These are phyloP conservation scores for Suzukiozyma palmioleophila DNA, from an alignment of 1,139 yeast species.

Conservation along the genomic window DNA sequence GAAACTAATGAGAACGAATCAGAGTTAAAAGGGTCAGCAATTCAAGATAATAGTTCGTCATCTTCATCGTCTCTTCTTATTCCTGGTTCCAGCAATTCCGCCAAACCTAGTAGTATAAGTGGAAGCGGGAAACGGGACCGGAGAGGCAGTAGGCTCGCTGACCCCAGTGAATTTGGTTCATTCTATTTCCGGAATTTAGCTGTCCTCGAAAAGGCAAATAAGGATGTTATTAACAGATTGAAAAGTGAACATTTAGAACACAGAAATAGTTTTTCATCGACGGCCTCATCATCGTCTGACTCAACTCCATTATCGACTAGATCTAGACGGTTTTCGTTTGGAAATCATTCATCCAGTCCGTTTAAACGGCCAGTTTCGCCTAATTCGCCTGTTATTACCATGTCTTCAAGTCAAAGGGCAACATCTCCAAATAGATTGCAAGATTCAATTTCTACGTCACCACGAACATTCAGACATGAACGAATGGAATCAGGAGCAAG, in stretches of 20 bases:
- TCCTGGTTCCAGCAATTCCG: conserved; percentile 4
- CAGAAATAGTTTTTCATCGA: conserved; percentile 34
- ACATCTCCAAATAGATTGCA: conserved; percentile 17
- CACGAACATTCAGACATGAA: conserved; percentile 25
- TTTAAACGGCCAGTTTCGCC: conserved; percentile 39
- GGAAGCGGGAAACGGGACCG: conserved; percentile 50
- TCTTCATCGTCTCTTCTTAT: conserved; percentile 7
- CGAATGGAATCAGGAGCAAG: conserved; percentile 33
- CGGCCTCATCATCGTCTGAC: conserved; percentile 35
- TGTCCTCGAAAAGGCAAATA: conserved; percentile 89
- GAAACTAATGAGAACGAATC: conserved; percentile 12
- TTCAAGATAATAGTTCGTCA: conserved; percentile 7
- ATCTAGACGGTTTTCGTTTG: conserved; percentile 38
- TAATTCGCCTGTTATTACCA: conserved; percentile 14
- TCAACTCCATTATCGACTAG: conserved; percentile 29
- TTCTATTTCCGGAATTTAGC: conserved; percentile 86
- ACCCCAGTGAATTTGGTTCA: conserved; percentile 82
- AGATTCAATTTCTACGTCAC: conserved; percentile 18
- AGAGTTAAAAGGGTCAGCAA: conserved; percentile 17
- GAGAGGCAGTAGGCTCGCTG: conserved; percentile 66
- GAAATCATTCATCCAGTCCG: conserved; percentile 19
- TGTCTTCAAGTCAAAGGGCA: conserved; percentile 11
- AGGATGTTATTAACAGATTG: conserved; percentile 83
- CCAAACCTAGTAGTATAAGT: conserved; percentile 6
- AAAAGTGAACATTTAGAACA: conserved; percentile 76